Percentiles rank a stretch among this genome's conserved stretches.
Conservation (phyloP, 78 protist genomes). For the Creolimax fragrantissima region DNA sequence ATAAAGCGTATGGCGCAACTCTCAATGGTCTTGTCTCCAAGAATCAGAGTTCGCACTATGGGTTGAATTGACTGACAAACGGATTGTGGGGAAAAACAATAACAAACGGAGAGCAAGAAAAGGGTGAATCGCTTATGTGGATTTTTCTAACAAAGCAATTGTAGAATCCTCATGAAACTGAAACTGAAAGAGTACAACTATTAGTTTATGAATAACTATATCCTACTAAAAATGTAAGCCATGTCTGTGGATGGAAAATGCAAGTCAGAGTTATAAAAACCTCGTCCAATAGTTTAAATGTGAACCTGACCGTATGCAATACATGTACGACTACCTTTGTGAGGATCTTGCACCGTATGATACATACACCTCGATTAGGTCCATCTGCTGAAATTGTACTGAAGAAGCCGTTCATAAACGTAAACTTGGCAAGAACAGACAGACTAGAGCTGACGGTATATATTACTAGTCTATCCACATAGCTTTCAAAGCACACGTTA, state of each 20-base stretch:
- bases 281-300: background rate
- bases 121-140: background rate
- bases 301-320: background rate
- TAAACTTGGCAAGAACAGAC: background rate
- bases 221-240: too few species aligned
- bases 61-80: background rate
- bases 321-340: background rate
- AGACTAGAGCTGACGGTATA: background rate
- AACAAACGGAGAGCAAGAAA: background rate
- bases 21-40: background rate
- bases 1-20: background rate
- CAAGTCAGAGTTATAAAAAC: background rate
- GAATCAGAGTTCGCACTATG: background rate
- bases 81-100: background rate
- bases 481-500: background rate
- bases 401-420: background rate
- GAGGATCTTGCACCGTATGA: background rate
- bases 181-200: background rate
- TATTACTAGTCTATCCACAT: background rate
- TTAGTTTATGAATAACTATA: background rate
- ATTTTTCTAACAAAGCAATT: background rate
- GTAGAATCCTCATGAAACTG: background rate
- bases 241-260: too few species aligned
- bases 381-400: background rate
- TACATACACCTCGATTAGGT: background rate